Conservation (phyloP, 371 early-diverging fungal species). For the Mucor lusitanicus region DNA sequence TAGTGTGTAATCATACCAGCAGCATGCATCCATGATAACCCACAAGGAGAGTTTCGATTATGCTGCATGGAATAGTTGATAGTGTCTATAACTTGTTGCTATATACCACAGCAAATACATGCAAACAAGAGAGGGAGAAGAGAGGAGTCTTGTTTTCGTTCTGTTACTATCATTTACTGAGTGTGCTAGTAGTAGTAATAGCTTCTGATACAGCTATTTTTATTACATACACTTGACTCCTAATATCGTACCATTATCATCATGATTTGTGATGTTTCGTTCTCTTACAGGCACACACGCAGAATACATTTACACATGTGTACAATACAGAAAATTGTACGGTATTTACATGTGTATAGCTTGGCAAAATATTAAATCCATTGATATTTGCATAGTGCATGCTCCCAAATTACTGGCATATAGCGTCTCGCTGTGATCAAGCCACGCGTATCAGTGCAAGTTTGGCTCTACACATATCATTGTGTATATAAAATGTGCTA, state of each 20-base stretch:
- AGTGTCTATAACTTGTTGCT: not conserved
- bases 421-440: not conserved
- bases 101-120: not conserved
- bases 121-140: not conserved
- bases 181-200: not conserved
- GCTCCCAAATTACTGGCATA: not conserved
- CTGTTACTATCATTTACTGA: not conserved
- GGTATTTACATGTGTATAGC: not conserved
- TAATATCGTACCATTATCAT: not conserved
- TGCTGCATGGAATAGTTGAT: not conserved
- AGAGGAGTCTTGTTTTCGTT: not conserved
- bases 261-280: not conserved
- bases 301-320: not conserved
- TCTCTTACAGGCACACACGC: not conserved
- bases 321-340: not conserved
- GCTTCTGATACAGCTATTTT: not conserved
- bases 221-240: not conserved
- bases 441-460: not conserved
- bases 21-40: not conserved
- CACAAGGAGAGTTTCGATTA: not conserved
- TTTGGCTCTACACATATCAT: not conserved
- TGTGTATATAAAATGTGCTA: not conserved
- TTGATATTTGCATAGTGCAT: not conserved
- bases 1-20: not conserved
- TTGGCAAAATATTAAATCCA: not conserved